Conservation (phyloP, 768 basidiomycete genomes). For the Coprinopsis marcescibilis region DNA sequence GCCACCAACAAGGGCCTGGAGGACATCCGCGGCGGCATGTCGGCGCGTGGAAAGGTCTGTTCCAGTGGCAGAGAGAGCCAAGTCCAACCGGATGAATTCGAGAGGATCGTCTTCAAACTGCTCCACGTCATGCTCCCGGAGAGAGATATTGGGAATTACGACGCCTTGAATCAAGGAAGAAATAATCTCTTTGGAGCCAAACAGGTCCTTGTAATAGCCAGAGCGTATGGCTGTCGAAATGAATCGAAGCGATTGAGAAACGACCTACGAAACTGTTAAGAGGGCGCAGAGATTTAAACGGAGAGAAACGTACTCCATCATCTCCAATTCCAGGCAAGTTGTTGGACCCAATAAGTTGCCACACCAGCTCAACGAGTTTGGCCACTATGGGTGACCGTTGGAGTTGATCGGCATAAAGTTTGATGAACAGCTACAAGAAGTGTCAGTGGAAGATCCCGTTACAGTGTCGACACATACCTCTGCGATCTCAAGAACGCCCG, state of each 20-base stretch:
- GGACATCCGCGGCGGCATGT: conserved; percentile 93
- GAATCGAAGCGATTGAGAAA: conserved; percentile 87
- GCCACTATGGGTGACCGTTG: conserved; percentile 57
- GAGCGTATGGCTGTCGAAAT: conserved; percentile 90
- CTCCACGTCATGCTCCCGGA: conserved; percentile 87
- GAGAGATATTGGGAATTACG: conserved; percentile 86
- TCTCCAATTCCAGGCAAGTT: conserved; percentile 65
- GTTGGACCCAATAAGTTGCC: conserved; percentile 76
- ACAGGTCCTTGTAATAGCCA: conserved; percentile 74
- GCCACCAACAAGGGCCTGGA: conserved; percentile 79
- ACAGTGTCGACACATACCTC: conserved; percentile 49
- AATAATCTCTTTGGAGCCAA: conserved; percentile 78
- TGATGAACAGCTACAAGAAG: conserved; percentile 61
- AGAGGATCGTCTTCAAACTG: conserved; percentile 97
- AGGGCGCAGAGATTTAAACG: background rate
- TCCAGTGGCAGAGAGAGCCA: conserved; percentile 57
- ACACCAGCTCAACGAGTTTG: conserved; percentile 81
- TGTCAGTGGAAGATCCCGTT: conserved; percentile 1
- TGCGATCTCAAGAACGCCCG: conserved; percentile 83
- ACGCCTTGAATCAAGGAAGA: conserved; percentile 82
- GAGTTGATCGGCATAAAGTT: conserved; percentile 77
- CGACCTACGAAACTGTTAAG: conserved; percentile 47
- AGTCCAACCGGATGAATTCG: conserved; percentile 87
- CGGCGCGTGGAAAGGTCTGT: conserved; percentile 79
- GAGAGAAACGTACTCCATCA: conserved; percentile 51